These are phyloP conservation scores for Epipyxis sp. DNA, from an alignment of 108 stramenopile genomes.

Conservation along the genomic window DNA sequence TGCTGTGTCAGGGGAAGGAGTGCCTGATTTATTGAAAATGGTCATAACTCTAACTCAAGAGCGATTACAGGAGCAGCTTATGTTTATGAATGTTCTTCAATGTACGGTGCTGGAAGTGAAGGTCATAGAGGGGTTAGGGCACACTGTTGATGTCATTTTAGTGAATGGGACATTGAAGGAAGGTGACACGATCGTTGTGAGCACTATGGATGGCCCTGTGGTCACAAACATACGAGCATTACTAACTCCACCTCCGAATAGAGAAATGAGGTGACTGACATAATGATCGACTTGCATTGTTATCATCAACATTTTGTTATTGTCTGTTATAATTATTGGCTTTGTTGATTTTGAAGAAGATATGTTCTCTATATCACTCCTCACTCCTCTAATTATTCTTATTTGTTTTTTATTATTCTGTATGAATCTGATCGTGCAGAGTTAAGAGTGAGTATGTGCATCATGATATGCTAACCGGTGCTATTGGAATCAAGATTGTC, in stretches of 20 bases:
- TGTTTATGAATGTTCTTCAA: conserved; percentile 84
- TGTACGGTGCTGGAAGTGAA: conserved; percentile 97
- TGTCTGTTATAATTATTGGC: too few species aligned
- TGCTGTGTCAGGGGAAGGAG: conserved; percentile 96
- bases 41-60: conserved; percentile 85
- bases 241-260: conserved; percentile 90
- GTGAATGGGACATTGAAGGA: conserved; percentile 84
- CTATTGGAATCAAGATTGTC: conserved; percentile 95
- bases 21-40: conserved; percentile 89
- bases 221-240: conserved; percentile 92
- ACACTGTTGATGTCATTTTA: conserved; percentile 94
- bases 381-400: not conserved
- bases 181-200: conserved; percentile 93
- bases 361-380: conserved; percentile 5
- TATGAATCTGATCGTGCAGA: too few species aligned
- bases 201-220: conserved; percentile 82
- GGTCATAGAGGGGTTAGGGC: conserved; percentile 95
- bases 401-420: too few species aligned
- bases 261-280: too few species aligned
- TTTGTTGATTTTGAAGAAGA: not conserved
- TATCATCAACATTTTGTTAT: too few species aligned
- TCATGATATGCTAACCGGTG: conserved; percentile 89
- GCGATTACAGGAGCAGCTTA: conserved; percentile 64
- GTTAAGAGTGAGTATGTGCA: conserved; percentile 94
- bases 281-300: too few species aligned